Evolutionary conservation across 176 grass and related monocot species (phyloP), one percentile per base, ranked within the genome.

Genomic region (Paspalum vaginatum): DNA sequence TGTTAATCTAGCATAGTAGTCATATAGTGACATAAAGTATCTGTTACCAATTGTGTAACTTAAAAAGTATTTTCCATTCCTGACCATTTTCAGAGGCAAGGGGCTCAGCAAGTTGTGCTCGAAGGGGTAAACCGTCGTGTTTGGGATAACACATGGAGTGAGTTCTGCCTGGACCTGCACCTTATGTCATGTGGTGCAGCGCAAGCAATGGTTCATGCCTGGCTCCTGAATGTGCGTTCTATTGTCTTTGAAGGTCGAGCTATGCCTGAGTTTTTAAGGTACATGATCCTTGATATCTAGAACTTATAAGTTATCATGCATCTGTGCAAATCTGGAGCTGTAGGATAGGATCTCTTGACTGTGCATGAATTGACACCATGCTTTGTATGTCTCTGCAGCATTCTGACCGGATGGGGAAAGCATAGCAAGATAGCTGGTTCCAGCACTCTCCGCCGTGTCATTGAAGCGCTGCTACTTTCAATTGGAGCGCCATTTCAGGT

Each of bases 161-260:
- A 99, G 46, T 91, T 89, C 68, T 91, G 82, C 79, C 61, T 99
- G 67, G 96, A 99, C 76, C 82, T 99, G 79, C 96, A 99, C 66
- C 90, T 99, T 56, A 99, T 99, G 96, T 99, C 96, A 73, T 95
- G 84, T 55, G 96, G 93, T 61, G 96, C 96, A 72, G 96, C 96
- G 26, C 96, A 95, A 77, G 96, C 96, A 81, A 91, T 95, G 78
- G 90, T 99, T 70, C 90, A 95, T 86, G 90, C 96, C n/a, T 95
- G 96, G 90, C 90, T 99, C 72, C 87, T 99, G 16, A 92, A 88
- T 22, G 54, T 95, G 76, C 96, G 87, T 58, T 88, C 88, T 40
- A 88, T 99, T 58, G 90, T 95, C 49, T 93, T 95, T 11, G 87
- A 87, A 78, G 96, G 96, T 43, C 86, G 87, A 71, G 82, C 91